These are phyloP conservation scores for Mollisiaceae sp. DNA, from an alignment of 2,329 filamentous ascomycete species.

Conservation along the genomic window DNA sequence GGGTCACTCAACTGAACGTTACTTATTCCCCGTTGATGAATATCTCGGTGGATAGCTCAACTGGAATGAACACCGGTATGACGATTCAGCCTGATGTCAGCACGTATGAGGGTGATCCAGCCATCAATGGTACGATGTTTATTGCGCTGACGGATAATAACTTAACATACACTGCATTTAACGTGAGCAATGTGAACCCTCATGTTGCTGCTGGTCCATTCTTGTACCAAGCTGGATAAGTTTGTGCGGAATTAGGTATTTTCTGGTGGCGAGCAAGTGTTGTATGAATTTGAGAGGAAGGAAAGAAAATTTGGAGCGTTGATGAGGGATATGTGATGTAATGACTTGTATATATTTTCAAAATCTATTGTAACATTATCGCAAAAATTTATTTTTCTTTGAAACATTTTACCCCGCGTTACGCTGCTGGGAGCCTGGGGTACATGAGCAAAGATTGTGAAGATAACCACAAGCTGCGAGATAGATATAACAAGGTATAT, in stretches of 20 bases:
- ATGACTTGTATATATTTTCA: slow-evolving; percentile 1
- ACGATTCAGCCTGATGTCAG: slow-evolving; percentile 75
- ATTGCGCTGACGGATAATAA: slow-evolving; percentile 75
- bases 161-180: slow-evolving; percentile 75
- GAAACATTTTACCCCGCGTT: too few species aligned
- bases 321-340: background rate
- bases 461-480: too few species aligned
- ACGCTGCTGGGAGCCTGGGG: too few species aligned
- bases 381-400: too few species aligned
- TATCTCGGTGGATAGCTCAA: slow-evolving; percentile 45
- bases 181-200: slow-evolving; percentile 74
- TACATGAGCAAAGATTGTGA: too few species aligned
- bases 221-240: slow-evolving; percentile 78
- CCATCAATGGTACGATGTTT: slow-evolving; percentile 79
- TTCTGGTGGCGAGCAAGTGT: background rate
- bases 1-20: slow-evolving; percentile 78
- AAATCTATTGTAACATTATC: background rate
- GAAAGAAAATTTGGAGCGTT: background rate
- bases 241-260: background rate
- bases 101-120: slow-evolving; percentile 56
- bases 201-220: slow-evolving; percentile 74
- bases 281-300: background rate
- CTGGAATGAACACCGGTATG: slow-evolving; percentile 43
- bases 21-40: slow-evolving; percentile 70
- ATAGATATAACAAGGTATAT: too few species aligned